Conservation (phyloP, 1,139 yeast species). For the Schwanniomyces etchellsii region DNA sequence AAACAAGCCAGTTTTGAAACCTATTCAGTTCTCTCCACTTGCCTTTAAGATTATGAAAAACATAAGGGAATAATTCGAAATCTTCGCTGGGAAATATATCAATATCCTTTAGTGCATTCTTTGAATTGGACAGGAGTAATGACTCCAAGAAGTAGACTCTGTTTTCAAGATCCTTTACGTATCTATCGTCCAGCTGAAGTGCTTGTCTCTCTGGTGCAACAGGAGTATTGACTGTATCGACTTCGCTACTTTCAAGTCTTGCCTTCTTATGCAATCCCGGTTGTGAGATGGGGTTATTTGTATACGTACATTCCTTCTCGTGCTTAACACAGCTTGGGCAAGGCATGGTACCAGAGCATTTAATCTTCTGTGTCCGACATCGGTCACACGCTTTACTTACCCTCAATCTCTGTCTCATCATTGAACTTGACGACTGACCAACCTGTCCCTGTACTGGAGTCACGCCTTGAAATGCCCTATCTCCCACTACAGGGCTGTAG, state of each 20-base stretch:
- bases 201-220: slow-evolving; percentile 3
- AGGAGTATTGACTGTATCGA: slow-evolving; percentile 1
- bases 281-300: slow-evolving; percentile 5
- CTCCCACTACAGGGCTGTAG: no score
- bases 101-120: slow-evolving; percentile 11
- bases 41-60: slow-evolving; percentile 3
- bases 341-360: slow-evolving; percentile 56
- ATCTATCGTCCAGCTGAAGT: slow-evolving; percentile 11
- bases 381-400: slow-evolving; percentile 59
- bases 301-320: slow-evolving; percentile 33
- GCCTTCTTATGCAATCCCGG: slow-evolving; percentile 9
- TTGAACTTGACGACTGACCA: background rate
- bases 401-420: slow-evolving; percentile 27
- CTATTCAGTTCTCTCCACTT: slow-evolving; percentile 51
- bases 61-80: background rate
- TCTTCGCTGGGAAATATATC: background rate
- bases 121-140: slow-evolving; percentile 17
- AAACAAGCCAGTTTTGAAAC: slow-evolving; percentile 44
- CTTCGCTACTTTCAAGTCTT: slow-evolving; percentile 8
- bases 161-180: slow-evolving; percentile 32
- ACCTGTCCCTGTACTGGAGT: no score
- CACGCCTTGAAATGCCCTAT: no score
- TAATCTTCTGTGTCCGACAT: slow-evolving; percentile 56
- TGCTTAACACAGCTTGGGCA: slow-evolving; percentile 47
- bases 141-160: slow-evolving; percentile 36